Evolutionary conservation across 306 rosid genomes (phyloP).

Genomic region (Geum urbanum): DNA sequence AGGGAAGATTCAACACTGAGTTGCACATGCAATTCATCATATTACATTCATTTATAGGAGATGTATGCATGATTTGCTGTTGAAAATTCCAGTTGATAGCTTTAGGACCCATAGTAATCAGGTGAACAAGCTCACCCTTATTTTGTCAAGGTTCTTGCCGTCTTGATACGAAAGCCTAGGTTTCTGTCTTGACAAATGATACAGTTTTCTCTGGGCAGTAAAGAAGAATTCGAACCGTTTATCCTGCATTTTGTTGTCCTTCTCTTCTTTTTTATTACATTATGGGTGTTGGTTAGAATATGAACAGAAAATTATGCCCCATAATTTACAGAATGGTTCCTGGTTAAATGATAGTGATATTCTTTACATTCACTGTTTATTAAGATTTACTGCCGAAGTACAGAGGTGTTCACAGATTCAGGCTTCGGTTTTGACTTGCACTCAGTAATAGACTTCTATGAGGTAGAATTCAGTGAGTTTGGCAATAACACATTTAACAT

Average conservation of each 20-base stretch:
- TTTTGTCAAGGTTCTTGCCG: slow-evolving; percentile 14
- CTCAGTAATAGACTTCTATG: background rate
- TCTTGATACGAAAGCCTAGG: slow-evolving; percentile 16
- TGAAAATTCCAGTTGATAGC: slow-evolving; percentile 18
- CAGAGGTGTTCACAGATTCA: no score
- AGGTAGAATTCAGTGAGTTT: background rate
- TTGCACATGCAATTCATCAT: slow-evolving; percentile 29
- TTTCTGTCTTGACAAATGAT: slow-evolving; percentile 1
- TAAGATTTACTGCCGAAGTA: no score
- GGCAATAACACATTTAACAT: slow-evolving; percentile 12
- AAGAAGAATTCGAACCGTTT: slow-evolving; percentile 9
- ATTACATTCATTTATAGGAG: slow-evolving; percentile 26
- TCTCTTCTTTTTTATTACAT: background rate
- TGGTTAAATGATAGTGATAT: background rate
- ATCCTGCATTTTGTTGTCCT: background rate
- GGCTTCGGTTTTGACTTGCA: no score
- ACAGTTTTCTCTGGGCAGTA: background rate
- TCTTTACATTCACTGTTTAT: background rate
- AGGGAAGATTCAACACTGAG: slow-evolving; percentile 20
- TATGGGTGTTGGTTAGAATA: background rate
- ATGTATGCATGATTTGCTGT: slow-evolving; percentile 20
- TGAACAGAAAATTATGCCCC: background rate
- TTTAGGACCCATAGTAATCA: slow-evolving; percentile 4
- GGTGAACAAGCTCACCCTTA: slow-evolving; percentile 12
- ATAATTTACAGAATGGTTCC: background rate